Base-by-base conservation (phyloP, 2,329 filamentous ascomycete species). In the Diaporthe citrichinensis region DNA sequence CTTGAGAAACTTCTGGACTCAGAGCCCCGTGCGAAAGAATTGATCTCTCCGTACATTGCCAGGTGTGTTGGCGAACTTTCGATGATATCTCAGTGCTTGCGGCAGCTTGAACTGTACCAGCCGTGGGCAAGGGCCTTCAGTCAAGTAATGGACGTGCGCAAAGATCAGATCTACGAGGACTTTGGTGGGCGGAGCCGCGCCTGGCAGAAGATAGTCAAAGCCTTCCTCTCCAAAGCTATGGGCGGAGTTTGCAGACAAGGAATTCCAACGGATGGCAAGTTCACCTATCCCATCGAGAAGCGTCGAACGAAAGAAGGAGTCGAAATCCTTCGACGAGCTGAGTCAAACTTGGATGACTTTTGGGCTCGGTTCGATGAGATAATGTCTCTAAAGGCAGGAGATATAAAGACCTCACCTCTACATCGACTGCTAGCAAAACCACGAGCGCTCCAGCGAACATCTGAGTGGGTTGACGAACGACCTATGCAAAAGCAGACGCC, bases 71-170 rank as follows among this genome's bases (percentile, higher is more conserved):
- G 85, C 3, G 85, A 89, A n/a, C 80, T 90, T 0, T 84, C 87
- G 4, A 84, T 90, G 39, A 57, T 89, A 0, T 78, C 82, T 1
- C 81, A 90, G 76, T 87, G 86, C 69, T 41, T 85, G 12, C 80
- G 81, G 6, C 87, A 90, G 75, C 77, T 90, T 5, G 79, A 87
- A 2, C 73, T 85, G 1, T 90, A 86, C 76, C 85, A 87, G 62
- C 88, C 88, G 0, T 89, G 88, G 87, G 86, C 87, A 3, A 80
- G 79, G 41, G 81, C 77, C 0, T 88, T 87, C 61, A 83, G 86
- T 15, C n/a, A 72, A 14, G 77, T 79, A 3, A 61, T 81, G n/a
- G 77, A 77, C 2, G 77, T 84, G 0, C 75, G 73, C 28, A 36
- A 79, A 3, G 78, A 80, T 0, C 76, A 68, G 0, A 79, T 86